These are phyloP conservation scores for Coemansia sp. DNA, from an alignment of 192 early-diverging fungal genomes.

Conservation along the genomic window DNA sequence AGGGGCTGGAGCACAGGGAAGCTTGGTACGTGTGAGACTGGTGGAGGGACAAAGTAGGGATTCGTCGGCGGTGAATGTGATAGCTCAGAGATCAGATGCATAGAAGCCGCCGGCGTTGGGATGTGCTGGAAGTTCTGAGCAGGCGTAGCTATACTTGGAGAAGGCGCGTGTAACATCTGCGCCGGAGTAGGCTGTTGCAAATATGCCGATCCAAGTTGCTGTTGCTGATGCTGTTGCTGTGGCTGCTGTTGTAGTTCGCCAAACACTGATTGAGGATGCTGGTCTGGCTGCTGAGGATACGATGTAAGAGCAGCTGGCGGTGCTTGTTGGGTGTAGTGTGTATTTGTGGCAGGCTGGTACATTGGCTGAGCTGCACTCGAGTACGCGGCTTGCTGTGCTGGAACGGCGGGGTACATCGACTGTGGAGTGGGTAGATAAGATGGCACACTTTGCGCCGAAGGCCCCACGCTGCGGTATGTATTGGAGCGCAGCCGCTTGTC, in stretches of 20 bases:
- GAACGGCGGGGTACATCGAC: conserved; percentile 42
- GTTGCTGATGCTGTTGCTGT: conserved; percentile 26
- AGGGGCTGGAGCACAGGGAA: conserved; percentile 47
- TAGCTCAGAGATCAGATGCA: neutral
- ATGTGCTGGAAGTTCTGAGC: conserved; percentile 4
- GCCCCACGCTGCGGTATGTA: conserved; percentile 23
- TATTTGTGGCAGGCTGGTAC: conserved; percentile 19
- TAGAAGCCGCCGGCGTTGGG: neutral
- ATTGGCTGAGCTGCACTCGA: conserved; percentile 39
- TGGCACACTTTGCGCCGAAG: conserved; percentile 21
- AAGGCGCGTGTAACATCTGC: conserved; percentile 9
- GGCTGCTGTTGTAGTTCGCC: conserved; percentile 18
- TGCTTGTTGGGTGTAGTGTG: conserved; percentile 14
- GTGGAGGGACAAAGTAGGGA: conserved; percentile 36
- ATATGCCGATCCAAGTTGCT: conserved; percentile 17
- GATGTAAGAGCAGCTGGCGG: conserved; percentile 6
- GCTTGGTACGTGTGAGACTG: conserved; percentile 36
- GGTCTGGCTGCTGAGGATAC: conserved; percentile 33
- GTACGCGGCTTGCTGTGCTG: conserved; percentile 35
- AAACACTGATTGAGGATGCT: conserved; percentile 23
- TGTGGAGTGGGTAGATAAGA: conserved; percentile 33
- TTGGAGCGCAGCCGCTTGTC: conserved; percentile 71
- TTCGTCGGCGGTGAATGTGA: conserved; percentile 25
- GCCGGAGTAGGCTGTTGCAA: conserved; percentile 9
- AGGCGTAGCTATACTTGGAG: neutral